Percentiles rank a stretch among this genome's conserved stretches.
phyloP scores from a whole-genome alignment of 257 asterid species.

The Leonotis leonurus region DNA sequence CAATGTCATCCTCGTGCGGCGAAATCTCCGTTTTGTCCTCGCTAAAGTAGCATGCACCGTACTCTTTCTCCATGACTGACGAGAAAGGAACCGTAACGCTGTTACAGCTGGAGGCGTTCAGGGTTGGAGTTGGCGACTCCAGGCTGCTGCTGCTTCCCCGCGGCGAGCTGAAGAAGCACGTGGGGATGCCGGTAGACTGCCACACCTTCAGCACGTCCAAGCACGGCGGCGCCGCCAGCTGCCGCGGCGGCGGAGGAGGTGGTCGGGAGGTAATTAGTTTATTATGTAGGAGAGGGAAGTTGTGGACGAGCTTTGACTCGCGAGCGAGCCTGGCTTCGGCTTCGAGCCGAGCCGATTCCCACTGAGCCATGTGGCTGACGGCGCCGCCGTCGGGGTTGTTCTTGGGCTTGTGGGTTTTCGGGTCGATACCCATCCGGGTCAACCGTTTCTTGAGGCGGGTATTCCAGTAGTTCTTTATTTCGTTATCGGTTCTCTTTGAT shows the following conservation, averaged over 20 bases:
- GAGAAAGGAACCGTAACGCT: constrained; percentile 1
- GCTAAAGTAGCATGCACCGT: no score
- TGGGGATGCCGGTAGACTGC: constrained; percentile 20
- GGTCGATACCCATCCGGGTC: constrained; percentile 53
- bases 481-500: constrained; percentile 46
- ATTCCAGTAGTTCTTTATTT: constrained; percentile 54
- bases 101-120: constrained; percentile 19
- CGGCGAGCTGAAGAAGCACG: constrained; percentile 14
- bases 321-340: constrained; percentile 43
- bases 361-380: constrained; percentile 56
- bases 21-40: no score
- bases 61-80: no score
- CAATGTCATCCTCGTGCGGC: no score
- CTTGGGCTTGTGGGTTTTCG: constrained; percentile 48
- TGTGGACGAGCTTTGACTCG: constrained; percentile 18
- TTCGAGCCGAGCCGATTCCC: constrained; percentile 56
- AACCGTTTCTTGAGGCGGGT: constrained; percentile 52
- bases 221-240: constrained; percentile 20
- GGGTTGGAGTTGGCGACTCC: constrained; percentile 40
- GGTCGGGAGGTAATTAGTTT: background rate
- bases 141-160: background rate
- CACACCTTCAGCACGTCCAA: constrained; percentile 44
- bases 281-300: constrained; percentile 10
- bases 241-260: constrained; percentile 13
- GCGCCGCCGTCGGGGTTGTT: constrained; percentile 24